Evolutionary conservation across 2,329 filamentous ascomycete species (phyloP), one percentile per base, ranked within the genome.

Genomic region (Beauveria sp.): DNA sequence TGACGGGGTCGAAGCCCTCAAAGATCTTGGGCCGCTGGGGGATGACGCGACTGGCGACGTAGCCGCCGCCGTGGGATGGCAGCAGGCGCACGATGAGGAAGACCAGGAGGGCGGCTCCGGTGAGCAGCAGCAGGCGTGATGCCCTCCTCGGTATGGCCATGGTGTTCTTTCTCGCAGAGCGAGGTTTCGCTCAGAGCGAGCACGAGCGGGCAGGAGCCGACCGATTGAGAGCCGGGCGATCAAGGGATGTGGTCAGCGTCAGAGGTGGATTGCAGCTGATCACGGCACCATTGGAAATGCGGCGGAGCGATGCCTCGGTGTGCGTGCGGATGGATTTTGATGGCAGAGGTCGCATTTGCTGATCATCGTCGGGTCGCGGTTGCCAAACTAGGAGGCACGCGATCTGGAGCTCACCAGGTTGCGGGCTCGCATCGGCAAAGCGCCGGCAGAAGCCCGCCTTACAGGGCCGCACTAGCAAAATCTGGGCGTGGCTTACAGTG

Each of bases 1-100:
- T 34, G 48, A 52, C 54, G 53, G 60, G 52, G 20, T 62, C 53
- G 53, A 62, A 62, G 54, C 38, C 60, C 12, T 62, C 53, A 26
- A 51, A 52, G 53, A 62, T 16, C 24, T 24, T 42, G n/a, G 52
- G 60, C 28, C 60, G 43, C 52, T 62, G 31, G 18, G 60, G 60
- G 38, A 52, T 57, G n/a, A 57, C 48, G 18, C 66, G 65, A 52
- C 70, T 69, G 22, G 66, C 60, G 2, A 65, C 57, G 62, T 71
- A 72, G 14, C 43, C 56, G 16, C 67, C 56, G 46, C 50, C 51
- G 24, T 61, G 24, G 56, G 63, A 52, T 24, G 64, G 66, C 34
- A 67, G 52, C 46, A 71, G 57, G 51, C 66, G 62, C 59, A 68
- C 63, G 14, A 70, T 62, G 31, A 70, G 58, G 8, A 72, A 40